These are phyloP conservation scores for Xylaria nigripes DNA, from an alignment of 495 filamentous ascomycete genomes.

Conservation along the genomic window DNA sequence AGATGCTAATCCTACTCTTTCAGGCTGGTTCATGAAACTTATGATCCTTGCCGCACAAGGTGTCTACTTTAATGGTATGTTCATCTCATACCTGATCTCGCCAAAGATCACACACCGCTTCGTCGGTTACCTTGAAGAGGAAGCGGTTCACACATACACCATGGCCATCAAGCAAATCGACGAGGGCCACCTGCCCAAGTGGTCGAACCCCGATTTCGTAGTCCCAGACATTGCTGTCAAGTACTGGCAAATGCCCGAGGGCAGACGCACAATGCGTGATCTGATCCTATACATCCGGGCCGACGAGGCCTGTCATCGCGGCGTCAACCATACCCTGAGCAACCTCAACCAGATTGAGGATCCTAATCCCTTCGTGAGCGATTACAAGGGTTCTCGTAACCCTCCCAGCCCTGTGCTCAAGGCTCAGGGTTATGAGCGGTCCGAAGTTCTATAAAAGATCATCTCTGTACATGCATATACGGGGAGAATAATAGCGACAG, in stretches of 20 bases:
- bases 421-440: slow-evolving; percentile 70
- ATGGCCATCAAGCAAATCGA: slow-evolving; percentile 81
- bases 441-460: slow-evolving; percentile 60
- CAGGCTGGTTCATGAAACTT: slow-evolving; percentile 71
- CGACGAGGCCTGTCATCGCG: slow-evolving; percentile 93
- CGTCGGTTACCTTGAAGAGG: slow-evolving; percentile 94
- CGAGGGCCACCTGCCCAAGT: slow-evolving; percentile 69
- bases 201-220: slow-evolving; percentile 56
- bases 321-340: slow-evolving; percentile 91
- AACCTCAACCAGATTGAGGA: slow-evolving; percentile 76
- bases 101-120: slow-evolving; percentile 91
- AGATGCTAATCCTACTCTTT: background rate
- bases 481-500: background rate
- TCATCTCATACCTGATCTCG: slow-evolving; percentile 80
- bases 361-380: slow-evolving; percentile 80
- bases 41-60: slow-evolving; percentile 75
- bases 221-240: slow-evolving; percentile 81
- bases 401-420: slow-evolving; percentile 59
- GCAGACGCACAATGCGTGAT: slow-evolving; percentile 71
- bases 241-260: slow-evolving; percentile 93
- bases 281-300: slow-evolving; percentile 82
- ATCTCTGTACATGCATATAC: background rate
- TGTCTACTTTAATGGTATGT: slow-evolving; percentile 93
- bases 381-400: slow-evolving; percentile 53
- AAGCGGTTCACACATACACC: slow-evolving; percentile 93